Base-by-base conservation (phyloP, 495 filamentous ascomycete genomes). In the Penicillium bialowiezense region DNA sequence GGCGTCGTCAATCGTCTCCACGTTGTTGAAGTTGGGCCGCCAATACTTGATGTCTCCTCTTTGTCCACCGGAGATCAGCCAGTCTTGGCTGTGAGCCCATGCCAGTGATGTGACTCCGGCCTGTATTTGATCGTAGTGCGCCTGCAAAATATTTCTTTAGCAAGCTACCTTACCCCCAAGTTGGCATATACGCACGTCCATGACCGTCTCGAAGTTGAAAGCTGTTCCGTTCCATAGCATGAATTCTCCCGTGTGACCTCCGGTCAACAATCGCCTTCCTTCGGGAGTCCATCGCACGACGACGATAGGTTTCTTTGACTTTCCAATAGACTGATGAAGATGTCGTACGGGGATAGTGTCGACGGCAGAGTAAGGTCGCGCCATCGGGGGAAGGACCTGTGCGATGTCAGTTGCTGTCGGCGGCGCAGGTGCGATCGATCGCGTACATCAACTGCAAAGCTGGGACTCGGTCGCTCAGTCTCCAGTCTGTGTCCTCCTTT, bases 21-120 rank as follows among this genome's bases (percentile, higher is more conserved):
- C 90, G 60, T 97, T 97, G 76, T 98, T 97, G 75, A 98, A 97
- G 67, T 97, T 98, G 2, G 93, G 90, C 61, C 96, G 90, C 92
- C 92, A 98, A 71, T 97, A 97, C 69, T 97, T 98, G 65, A 98
- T 85, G 54, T 92, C 78, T 31, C 93, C 93, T 58, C 91, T 89
- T 59, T 97, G 91, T 67, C 96, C 93, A 33, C 91, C 91, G 10
- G 93, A 98, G 17, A 98, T 79, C 3, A 98, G 79, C 91, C 91
- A 97, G 64, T 97, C 93, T 60, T 95, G 89, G 57, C 84, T 92
- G 70, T 97, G 91, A 6, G 92, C 92, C 74, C 95, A 98, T 38
- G 77, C 79, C 40, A 92, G 75, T 17, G 88, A 88, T 45, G 93
- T 87, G 52, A 98, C 92, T 43, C 91, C 91, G 33, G 85, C 83